Percentiles rank a stretch among this genome's conserved stretches.
Evolutionary conservation across 768 basidiomycete species (phyloP).

Genomic region (Podaxis sp.): DNA sequence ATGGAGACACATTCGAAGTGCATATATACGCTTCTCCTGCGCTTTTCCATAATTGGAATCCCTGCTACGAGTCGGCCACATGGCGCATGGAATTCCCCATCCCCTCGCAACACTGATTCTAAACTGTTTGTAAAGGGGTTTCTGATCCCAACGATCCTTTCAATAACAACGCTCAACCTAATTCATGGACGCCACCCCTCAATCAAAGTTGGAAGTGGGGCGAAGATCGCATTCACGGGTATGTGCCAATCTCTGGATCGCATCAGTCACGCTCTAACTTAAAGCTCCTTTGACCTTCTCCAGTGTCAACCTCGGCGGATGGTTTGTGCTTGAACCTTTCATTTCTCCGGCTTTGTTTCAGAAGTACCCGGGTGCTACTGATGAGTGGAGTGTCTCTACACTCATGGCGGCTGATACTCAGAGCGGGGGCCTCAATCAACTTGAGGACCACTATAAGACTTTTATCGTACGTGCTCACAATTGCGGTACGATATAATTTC

Average conservation of each 20-base stretch:
- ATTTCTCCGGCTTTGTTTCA: slow-evolving; percentile 70
- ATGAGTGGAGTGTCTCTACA: slow-evolving; percentile 74
- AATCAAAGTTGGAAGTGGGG: slow-evolving; percentile 75
- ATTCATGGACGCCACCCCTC: slow-evolving; percentile 79
- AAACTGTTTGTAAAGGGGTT: slow-evolving; percentile 43
- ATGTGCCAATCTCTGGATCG: slow-evolving; percentile 16
- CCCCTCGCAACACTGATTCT: not conserved
- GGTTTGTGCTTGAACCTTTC: slow-evolving; percentile 72
- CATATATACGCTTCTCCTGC: not conserved
- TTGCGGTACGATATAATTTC: not conserved
- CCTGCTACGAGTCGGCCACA: not conserved
- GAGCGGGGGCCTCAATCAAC: slow-evolving; percentile 48
- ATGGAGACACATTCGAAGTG: not conserved
- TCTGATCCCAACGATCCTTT: slow-evolving; percentile 70
- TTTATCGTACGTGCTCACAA: slow-evolving; percentile 62
- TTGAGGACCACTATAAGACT: slow-evolving; percentile 80
- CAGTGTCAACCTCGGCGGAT: slow-evolving; percentile 78
- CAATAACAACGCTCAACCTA: slow-evolving; percentile 70
- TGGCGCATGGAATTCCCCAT: not conserved
- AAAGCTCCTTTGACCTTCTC: slow-evolving; percentile 4
- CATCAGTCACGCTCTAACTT: not conserved
- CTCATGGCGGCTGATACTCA: slow-evolving; percentile 57
- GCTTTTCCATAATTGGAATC: not conserved
- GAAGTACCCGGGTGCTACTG: slow-evolving; percentile 57
- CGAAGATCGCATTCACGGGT: slow-evolving; percentile 62